A percentile compares a stretch with the other conserved stretches of the same genome.
phyloP scores from a whole-genome alignment of 805 yeast species.

The Cyberlindnera mycetangii region DNA sequence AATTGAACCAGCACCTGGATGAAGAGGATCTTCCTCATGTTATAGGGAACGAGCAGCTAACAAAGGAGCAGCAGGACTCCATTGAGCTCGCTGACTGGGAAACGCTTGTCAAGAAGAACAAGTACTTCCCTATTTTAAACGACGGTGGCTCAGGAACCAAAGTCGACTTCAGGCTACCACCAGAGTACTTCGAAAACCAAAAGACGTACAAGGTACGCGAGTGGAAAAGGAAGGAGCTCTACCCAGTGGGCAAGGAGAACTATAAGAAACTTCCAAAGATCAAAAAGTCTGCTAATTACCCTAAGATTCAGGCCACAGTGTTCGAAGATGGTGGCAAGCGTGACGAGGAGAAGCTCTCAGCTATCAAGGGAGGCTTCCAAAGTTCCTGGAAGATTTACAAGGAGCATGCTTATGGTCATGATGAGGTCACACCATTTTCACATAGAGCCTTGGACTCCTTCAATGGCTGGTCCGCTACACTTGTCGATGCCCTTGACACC shows the following conservation, averaged over 20 bases:
- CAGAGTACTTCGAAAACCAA: slow-evolving; percentile 23
- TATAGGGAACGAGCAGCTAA: slow-evolving; percentile 11
- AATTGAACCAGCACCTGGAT: slow-evolving; percentile 23
- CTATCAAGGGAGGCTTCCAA: slow-evolving; percentile 36
- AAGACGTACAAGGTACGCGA: slow-evolving; percentile 19
- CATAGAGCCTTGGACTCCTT: slow-evolving; percentile 36
- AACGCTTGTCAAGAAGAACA: slow-evolving; percentile 33
- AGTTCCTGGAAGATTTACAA: slow-evolving; percentile 45
- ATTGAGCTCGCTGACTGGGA: slow-evolving; percentile 9
- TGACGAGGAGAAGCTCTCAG: slow-evolving; percentile 26
- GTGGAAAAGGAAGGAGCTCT: slow-evolving; percentile 19
- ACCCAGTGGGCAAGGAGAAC: slow-evolving; percentile 27
- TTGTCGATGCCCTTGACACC: slow-evolving; percentile 52
- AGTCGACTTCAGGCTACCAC: slow-evolving; percentile 13
- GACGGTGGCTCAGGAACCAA: slow-evolving; percentile 8
- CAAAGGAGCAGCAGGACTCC: slow-evolving; percentile 6
- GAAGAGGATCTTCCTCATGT: slow-evolving; percentile 27
- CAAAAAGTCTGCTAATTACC: slow-evolving; percentile 19
- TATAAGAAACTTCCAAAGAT: slow-evolving; percentile 22
- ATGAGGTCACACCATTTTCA: slow-evolving; percentile 42
- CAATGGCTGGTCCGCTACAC: slow-evolving; percentile 49
- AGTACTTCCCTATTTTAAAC: slow-evolving; percentile 34
- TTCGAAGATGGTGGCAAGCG: slow-evolving; percentile 31
- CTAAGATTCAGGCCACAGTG: slow-evolving; percentile 29
- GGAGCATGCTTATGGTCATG: slow-evolving; percentile 42